Conservation (phyloP, 1,284 basidiomycete genomes). For the Athelia sp. region DNA sequence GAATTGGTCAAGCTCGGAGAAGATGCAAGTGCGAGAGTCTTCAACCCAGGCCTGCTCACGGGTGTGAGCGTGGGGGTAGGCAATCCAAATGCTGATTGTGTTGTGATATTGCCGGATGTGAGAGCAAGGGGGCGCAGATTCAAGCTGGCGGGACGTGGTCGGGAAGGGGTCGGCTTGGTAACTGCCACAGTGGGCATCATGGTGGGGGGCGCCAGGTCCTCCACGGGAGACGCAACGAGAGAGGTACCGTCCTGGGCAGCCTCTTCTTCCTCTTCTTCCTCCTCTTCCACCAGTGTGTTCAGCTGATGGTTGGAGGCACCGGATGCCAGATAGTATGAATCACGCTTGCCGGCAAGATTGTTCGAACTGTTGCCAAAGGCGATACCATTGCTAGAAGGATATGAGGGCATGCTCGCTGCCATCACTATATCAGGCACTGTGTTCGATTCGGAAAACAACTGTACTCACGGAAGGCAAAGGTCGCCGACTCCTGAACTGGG, state of each 20-base stretch:
- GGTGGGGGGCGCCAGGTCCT: conserved; percentile 5
- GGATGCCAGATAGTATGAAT: conserved; percentile 61
- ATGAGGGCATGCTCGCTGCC: conserved; percentile 48
- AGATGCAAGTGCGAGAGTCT: conserved; percentile 43
- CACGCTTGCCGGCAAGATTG: conserved; percentile 55
- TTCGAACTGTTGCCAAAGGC: conserved; percentile 35
- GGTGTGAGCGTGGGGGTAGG: conserved; percentile 54
- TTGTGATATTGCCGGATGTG: conserved; percentile 39
- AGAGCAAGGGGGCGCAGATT: conserved; percentile 69
- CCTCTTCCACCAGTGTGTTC: conserved; percentile 73
- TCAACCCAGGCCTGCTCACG: conserved; percentile 37
- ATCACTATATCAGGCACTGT: conserved; percentile 4
- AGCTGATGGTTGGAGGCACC: conserved; percentile 69
- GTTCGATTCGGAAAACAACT: conserved; percentile 7
- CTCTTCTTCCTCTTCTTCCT: conserved; percentile 69
- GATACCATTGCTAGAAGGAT: conserved; percentile 39
- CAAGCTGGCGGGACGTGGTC: conserved; percentile 59
- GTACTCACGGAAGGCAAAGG: conserved; percentile 61
- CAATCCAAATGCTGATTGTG: conserved; percentile 30
- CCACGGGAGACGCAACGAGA: conserved; percentile 7
- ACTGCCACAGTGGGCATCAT: conserved; percentile 16
- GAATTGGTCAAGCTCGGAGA: conserved; percentile 21
- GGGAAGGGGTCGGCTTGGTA: conserved; percentile 32
- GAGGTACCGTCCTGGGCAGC: conserved; percentile 14
- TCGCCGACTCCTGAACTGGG: conserved; percentile 46